Percentiles rank a stretch among this genome's conserved stretches.
Conservation (phyloP, 495 filamentous ascomycete species). For the Neurospora sp. region DNA sequence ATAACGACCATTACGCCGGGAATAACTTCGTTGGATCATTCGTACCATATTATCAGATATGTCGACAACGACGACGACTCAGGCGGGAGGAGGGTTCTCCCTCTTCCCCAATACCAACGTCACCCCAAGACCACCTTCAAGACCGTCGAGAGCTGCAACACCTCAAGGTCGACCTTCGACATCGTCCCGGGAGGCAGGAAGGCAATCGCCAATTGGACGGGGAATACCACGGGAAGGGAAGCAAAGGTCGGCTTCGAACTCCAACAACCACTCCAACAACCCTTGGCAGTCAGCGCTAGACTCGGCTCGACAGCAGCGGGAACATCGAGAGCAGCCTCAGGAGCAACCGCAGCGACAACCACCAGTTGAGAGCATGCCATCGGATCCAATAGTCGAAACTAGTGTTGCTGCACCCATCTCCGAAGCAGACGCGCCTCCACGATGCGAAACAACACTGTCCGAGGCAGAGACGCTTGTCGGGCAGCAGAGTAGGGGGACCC, state of each 20-base stretch:
- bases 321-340: slow-evolving; percentile 5
- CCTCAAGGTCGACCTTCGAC: slow-evolving; percentile 26
- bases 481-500: slow-evolving; percentile 34
- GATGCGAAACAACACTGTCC: slow-evolving; percentile 40
- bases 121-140: slow-evolving; percentile 20
- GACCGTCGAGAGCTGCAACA: slow-evolving; percentile 28
- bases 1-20: neutral
- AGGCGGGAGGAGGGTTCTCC: slow-evolving; percentile 36
- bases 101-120: slow-evolving; percentile 38
- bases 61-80: slow-evolving; percentile 11
- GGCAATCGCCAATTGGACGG: slow-evolving; percentile 22
- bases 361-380: slow-evolving; percentile 7
- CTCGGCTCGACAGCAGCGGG: slow-evolving; percentile 4
- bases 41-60: neutral
- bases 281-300: slow-evolving; percentile 25
- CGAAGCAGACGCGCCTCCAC: slow-evolving; percentile 27
- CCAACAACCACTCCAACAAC: slow-evolving; percentile 12
- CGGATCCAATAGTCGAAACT: slow-evolving; percentile 18
- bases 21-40: neutral
- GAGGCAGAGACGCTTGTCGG: slow-evolving; percentile 40
- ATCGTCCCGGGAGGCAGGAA: slow-evolving; percentile 19
- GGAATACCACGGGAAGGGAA: slow-evolving; percentile 22
- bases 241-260: slow-evolving; percentile 11
- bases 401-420: slow-evolving; percentile 16
- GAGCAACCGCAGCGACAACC: slow-evolving; percentile 5